These are phyloP conservation scores for Betula pendula DNA, from an alignment of 306 rosid species.

Conservation along the genomic window DNA sequence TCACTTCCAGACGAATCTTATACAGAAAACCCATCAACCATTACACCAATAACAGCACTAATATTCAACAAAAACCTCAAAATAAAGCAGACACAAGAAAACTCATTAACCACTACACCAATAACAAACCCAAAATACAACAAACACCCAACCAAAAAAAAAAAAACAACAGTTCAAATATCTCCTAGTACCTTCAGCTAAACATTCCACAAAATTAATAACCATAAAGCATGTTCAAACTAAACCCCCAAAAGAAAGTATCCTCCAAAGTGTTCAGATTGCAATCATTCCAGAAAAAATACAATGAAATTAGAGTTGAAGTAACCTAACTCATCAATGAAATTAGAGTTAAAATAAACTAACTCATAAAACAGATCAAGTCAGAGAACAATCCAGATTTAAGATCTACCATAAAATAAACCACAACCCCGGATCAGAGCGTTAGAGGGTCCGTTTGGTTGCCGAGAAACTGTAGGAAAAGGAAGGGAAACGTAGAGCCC, in stretches of 20 bases:
- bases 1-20: background rate
- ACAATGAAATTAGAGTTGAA: background rate
- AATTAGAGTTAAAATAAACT: background rate
- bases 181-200: background rate
- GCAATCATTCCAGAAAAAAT: background rate
- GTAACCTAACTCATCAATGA: background rate
- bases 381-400: constrained; percentile 29
- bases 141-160: background rate
- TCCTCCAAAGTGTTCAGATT: background rate
- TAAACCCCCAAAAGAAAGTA: background rate
- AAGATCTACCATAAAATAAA: constrained; percentile 37
- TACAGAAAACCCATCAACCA: background rate
- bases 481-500: background rate
- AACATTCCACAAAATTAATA: background rate
- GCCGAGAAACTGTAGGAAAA: background rate
- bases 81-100: background rate
- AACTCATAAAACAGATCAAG: constrained; percentile 20
- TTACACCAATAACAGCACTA: background rate
- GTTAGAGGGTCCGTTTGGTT: background rate
- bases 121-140: background rate
- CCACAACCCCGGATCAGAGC: constrained; percentile 17
- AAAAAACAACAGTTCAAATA: background rate
- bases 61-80: background rate
- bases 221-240: background rate
- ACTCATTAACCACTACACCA: background rate